These are phyloP conservation scores for Microstegium vimineum DNA, from an alignment of 176 grass and related monocot genomes.

Conservation along the genomic window DNA sequence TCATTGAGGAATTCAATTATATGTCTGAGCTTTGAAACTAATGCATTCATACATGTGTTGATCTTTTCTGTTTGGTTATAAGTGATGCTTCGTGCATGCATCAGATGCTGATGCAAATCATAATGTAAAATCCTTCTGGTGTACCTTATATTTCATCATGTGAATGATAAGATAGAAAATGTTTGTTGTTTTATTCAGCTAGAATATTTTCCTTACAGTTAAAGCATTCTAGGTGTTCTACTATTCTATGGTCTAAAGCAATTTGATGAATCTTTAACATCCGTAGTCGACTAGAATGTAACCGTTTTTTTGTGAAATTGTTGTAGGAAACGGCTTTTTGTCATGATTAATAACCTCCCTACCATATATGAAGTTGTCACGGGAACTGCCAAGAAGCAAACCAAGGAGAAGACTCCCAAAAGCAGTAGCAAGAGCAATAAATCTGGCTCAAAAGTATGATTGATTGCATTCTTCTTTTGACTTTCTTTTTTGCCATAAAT, in stretches of 20 bases:
- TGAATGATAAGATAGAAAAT: not conserved
- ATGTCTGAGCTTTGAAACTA: conserved; percentile 4
- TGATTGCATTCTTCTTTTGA: conserved; percentile 13
- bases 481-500: not conserved
- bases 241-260: not conserved
- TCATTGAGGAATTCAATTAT: not conserved
- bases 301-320: not conserved
- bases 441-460: conserved; percentile 61
- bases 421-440: conserved; percentile 80
- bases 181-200: not conserved
- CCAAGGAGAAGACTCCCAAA: conserved; percentile 76
- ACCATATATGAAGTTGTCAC: conserved; percentile 98
- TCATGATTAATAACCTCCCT: conserved; percentile 92
- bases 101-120: not conserved
- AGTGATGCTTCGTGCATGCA: not conserved
- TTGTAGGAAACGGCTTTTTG: conserved; percentile 90
- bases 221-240: not conserved
- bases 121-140: not conserved
- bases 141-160: not conserved
- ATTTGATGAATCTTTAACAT: not conserved
- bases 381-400: conserved; percentile 72
- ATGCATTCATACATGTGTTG: not conserved
- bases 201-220: not conserved
- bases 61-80: not conserved
- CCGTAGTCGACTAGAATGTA: not conserved